phyloP scores from a whole-genome alignment of 441 rosid genomes.

The Adansonia grandidieri region DNA sequence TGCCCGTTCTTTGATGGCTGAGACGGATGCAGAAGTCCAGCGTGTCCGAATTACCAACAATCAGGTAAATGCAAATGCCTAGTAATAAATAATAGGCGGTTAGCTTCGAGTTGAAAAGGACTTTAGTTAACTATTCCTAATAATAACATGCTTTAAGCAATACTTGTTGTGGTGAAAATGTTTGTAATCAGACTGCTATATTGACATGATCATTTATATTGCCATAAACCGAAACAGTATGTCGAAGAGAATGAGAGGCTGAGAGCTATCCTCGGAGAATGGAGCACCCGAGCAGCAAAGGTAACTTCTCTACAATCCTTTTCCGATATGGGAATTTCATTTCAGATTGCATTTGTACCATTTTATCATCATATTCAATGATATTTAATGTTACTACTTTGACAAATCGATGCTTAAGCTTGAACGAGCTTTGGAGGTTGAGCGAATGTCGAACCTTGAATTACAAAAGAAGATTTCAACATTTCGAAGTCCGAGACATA shows the following conservation, averaged over 20 bases:
- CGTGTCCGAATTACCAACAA: slow-evolving; percentile 73
- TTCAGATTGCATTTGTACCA: neutral
- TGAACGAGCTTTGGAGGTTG: slow-evolving; percentile 83
- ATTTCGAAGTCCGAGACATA: slow-evolving; percentile 37
- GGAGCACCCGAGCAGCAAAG: slow-evolving; percentile 96
- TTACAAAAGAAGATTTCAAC: slow-evolving; percentile 63
- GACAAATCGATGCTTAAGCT: slow-evolving; percentile 44
- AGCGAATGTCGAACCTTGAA: slow-evolving; percentile 27
- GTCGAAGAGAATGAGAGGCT: slow-evolving; percentile 80
- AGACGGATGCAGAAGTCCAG: slow-evolving; percentile 87
- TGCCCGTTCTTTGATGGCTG: slow-evolving; percentile 87
- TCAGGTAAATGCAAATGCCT: slow-evolving; percentile 53
- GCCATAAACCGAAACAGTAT: slow-evolving; percentile 48
- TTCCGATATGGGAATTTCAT: neutral
- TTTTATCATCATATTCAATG: neutral
- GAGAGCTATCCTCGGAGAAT: slow-evolving; percentile 47
- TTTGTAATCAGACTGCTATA: neutral
- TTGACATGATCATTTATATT: neutral
- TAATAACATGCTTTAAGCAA: neutral
- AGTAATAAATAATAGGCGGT: neutral
- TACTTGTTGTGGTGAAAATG: neutral
- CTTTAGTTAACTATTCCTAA: neutral
- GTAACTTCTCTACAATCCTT: slow-evolving; percentile 40
- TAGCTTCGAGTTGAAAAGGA: neutral
- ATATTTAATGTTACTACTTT: neutral